Base-by-base conservation (phyloP, 176 grass and related monocot genomes). In the Areca catechu region DNA sequence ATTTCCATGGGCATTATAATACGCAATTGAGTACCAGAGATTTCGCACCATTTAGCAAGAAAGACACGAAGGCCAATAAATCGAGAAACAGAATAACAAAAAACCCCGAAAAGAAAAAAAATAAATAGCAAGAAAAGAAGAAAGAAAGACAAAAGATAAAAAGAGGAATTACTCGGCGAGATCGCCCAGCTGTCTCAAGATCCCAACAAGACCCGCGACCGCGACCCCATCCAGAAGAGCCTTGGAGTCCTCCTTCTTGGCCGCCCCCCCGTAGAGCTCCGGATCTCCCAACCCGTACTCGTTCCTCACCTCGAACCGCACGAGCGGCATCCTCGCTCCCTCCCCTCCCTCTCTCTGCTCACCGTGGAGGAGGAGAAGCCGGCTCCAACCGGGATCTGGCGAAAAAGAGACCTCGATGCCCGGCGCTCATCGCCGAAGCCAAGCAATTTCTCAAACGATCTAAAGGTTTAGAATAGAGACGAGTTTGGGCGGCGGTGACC, bases 111-210 rank as follows among this genome's bases (percentile, higher is more conserved):
- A 6, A 29, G 1, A 9, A 12, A 43, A 43, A 30, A 7, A 43
- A 9, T 1, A 43, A 12, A 12, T 43, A 9, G 34, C 34, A 43
- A 43, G 34, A 43, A 43, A 43, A 12, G 34, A 43, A 43, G 34
- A 43, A 12, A 43, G 34, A 43, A 14, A 12, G 34, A 43, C 7
- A 1, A 43, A 12, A 43, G 34, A 14, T 7, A 43, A 43, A 12
- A 43, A 43, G 34, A 43, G 34, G 34, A 43, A 43, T 79, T 77
- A 98, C 94, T 98, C 94, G 2, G 94, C 76, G 56, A 98, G 83
- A 85, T 98, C 94, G 67, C 94, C 94, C 47, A 98, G 83, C 84
- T 98, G 94, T 62, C 94, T 81, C 72, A 98, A 79, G 76, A 98
- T 89, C 73, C 94, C 94, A 63, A 98, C 94, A 72, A 98, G 84